phyloP scores from a whole-genome alignment of 2,329 filamentous ascomycete genomes.

The Phyllosticta citrichinensis region DNA sequence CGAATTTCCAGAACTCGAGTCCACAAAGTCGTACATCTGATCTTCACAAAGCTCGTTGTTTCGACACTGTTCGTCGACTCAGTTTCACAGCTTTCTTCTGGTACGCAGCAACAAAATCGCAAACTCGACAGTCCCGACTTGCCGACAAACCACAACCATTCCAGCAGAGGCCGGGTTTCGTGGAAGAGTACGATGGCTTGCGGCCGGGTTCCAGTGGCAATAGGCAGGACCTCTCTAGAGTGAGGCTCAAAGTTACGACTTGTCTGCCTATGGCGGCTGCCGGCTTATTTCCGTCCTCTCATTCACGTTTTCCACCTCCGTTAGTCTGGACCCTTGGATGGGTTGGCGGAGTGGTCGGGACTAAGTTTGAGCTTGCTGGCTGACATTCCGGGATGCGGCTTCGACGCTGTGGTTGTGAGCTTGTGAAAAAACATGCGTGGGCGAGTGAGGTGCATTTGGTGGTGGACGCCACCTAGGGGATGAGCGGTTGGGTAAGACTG shows the following conservation, averaged over 20 bases:
- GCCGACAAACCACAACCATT: conserved; percentile 9
- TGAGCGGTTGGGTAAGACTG: conserved; percentile 7
- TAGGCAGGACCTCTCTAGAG: conserved; percentile 28
- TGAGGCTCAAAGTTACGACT: conserved; percentile 33
- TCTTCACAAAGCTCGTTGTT: background rate
- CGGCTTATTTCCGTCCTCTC: background rate
- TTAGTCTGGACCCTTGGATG: background rate
- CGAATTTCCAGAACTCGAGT: conserved; percentile 1
- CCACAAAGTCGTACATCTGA: background rate
- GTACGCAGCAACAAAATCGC: background rate
- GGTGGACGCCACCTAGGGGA: background rate
- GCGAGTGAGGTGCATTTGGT: background rate
- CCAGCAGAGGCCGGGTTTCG: conserved; percentile 9
- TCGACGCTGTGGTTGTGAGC: background rate
- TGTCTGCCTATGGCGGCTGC: conserved; percentile 19
- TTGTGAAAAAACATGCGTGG: background rate
- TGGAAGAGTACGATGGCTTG: conserved; percentile 9
- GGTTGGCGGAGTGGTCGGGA: background rate
- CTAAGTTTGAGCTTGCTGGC: background rate
- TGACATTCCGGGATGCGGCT: background rate
- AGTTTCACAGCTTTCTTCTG: background rate
- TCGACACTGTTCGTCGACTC: background rate
- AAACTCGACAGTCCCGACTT: conserved; percentile 9
- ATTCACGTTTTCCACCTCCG: background rate
- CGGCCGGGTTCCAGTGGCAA: conserved; percentile 12